phyloP scores from a whole-genome alignment of 176 grass and related monocot genomes.

The Bothriochloa decipiens region DNA sequence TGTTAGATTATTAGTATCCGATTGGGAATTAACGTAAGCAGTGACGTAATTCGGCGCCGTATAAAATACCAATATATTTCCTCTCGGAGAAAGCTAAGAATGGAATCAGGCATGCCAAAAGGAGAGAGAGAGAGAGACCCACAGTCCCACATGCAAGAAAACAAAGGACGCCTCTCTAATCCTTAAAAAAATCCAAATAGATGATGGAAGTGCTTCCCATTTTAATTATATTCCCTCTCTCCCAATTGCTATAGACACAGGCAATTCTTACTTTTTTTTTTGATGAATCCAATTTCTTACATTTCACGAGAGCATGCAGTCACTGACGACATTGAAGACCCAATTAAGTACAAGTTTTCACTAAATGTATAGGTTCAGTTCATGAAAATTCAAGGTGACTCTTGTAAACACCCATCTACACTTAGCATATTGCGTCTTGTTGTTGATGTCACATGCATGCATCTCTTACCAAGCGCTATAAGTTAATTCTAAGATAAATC shows the following conservation, averaged over 20 bases:
- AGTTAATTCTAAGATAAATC: no score
- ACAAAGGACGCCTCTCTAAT: slow-evolving; percentile 39
- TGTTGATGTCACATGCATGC: no score
- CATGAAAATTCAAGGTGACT: no score
- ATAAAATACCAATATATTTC: slow-evolving; percentile 52
- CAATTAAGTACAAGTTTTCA: no score
- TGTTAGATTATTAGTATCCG: slow-evolving; percentile 40
- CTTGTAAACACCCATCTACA: no score
- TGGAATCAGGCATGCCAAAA: slow-evolving; percentile 58
- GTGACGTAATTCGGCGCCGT: slow-evolving; percentile 52
- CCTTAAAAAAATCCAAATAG: slow-evolving; percentile 51
- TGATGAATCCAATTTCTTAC: neutral
- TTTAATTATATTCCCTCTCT: neutral
- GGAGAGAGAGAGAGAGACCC: slow-evolving; percentile 41
- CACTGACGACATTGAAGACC: no score
- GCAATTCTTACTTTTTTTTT: no score
- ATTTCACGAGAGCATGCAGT: no score
- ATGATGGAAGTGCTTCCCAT: neutral
- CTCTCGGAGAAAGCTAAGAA: slow-evolving; percentile 47
- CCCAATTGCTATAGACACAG: neutral
- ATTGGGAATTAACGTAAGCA: slow-evolving; percentile 75
- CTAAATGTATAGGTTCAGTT: no score
- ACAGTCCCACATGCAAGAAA: slow-evolving; percentile 26
- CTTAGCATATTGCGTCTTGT: no score
- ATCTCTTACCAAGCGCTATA: no score